Evolutionary conservation across 176 grass and related monocot species (phyloP).

Genomic region (Hyparrhenia diplandra): DNA sequence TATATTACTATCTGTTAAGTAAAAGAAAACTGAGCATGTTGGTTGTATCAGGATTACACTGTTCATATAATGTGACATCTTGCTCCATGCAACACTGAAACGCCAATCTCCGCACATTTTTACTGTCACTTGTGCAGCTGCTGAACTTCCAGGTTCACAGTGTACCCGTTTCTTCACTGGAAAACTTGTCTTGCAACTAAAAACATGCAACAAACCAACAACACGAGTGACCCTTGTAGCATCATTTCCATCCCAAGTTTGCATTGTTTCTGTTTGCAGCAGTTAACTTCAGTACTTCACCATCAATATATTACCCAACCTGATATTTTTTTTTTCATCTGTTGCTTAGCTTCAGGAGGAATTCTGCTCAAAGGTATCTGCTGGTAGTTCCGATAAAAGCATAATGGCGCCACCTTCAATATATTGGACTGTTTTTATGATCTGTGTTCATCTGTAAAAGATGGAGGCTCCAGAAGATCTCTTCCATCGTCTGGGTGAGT

Average conservation of each 20-base stretch:
- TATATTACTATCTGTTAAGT: neutral
- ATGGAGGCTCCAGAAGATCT: neutral
- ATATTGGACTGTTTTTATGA: neutral
- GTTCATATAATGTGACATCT: neutral
- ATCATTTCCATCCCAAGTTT: neutral
- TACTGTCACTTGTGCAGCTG: neutral
- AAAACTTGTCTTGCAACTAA: neutral
- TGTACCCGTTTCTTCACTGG: neutral
- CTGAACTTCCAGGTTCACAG: neutral
- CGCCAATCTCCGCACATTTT: neutral
- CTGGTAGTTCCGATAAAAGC: neutral
- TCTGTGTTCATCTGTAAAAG: neutral
- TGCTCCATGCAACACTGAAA: neutral
- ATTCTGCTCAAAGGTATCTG: neutral
- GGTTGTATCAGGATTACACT: neutral
- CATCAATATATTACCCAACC: neutral
- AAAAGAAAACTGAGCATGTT: constrained; percentile 3
- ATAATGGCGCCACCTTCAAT: neutral
- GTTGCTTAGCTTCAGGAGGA: constrained; percentile 17
- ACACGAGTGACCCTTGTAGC: neutral
- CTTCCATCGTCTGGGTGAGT: neutral
- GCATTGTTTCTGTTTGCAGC: neutral
- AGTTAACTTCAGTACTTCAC: neutral
- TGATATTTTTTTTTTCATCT: neutral
- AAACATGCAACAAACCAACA: neutral